Evolutionary conservation across 2,329 filamentous ascomycete species (phyloP), one percentile per base, ranked within the genome.

Genomic region (Pseudogymnoascus destructans): DNA sequence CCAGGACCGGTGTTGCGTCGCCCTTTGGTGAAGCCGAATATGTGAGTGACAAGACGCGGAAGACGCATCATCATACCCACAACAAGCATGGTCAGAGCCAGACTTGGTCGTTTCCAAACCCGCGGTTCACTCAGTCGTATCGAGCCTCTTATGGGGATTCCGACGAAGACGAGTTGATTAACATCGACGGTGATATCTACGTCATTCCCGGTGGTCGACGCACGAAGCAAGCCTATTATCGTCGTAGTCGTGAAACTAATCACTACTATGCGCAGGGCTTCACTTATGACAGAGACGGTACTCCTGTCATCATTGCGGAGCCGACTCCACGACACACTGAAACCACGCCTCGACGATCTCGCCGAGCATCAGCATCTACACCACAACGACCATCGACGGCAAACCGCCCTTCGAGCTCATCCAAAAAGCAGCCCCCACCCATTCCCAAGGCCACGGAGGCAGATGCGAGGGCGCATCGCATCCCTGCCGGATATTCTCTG

Each of bases 401-500:
- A 5, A 55, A 60, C 15, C 66, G 66, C 10, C 61, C 68, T 2
- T 58, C 66, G 5, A 35, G 62, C 10, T 58, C 66, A 23, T 62
- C 66, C 36, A 66, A 66, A 61, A 68, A 67, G 57, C 64, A 35
- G 61, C 68, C 73, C 10, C 68, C 72, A 13, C 62, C 72, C 7
- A 63, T 71, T 8, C 69, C 72, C 58, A 73, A 75, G 66, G 81
- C 81, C 5, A 85, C 80, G 27, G 79, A 82, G 62, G 74, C 73
- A 10, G 81, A 85, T 69, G 79, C 81, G 33, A 76, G 74, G 67
- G 75, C 73, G 70, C 86, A 88, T 68, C 80, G 82, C 61, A 96
- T 98, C 59, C 91, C 93, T 1, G 73, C 83, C 1, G 92, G 93
- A 62, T 98, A 95, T 75, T 95, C 89, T 23, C 83, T 92, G 70